phyloP scores from a whole-genome alignment of 2,329 filamentous ascomycete genomes.

The Ceratocystis colombiana region DNA sequence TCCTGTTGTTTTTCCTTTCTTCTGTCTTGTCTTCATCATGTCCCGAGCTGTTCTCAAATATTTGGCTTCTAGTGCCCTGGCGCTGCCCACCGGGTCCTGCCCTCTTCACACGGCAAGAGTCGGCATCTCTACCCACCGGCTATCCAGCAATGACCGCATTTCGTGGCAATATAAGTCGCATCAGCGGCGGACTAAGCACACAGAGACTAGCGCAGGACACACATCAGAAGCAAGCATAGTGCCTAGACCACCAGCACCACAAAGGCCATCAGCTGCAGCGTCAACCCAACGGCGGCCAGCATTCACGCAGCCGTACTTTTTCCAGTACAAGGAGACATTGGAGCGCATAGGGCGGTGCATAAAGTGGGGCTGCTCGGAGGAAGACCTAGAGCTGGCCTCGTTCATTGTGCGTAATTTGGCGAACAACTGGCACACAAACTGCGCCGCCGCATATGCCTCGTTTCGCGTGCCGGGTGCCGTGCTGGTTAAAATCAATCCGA shows the following conservation, averaged over 20 bases:
- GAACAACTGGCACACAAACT: constrained; percentile 17
- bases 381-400: constrained; percentile 16
- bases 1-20: background rate
- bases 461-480: constrained; percentile 19
- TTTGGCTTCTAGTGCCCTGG: background rate
- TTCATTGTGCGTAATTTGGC: constrained; percentile 38
- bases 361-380: constrained; percentile 24
- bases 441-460: constrained; percentile 8
- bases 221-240: background rate
- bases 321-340: constrained; percentile 19
- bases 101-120: background rate
- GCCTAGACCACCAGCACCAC: no score
- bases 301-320: constrained; percentile 20
- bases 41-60: background rate
- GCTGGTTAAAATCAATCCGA: constrained; percentile 6
- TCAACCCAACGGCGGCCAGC: background rate
- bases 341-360: constrained; percentile 22
- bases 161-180: background rate
- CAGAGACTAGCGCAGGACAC: background rate
- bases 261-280: background rate
- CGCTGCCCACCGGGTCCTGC: background rate
- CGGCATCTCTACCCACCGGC: background rate
- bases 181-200: background rate
- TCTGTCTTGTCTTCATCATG: background rate
- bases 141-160: background rate